Evolutionary conservation across 805 yeast genomes (phyloP), one percentile per base, ranked within the genome.

Genomic region (Saturnispora sekii): DNA sequence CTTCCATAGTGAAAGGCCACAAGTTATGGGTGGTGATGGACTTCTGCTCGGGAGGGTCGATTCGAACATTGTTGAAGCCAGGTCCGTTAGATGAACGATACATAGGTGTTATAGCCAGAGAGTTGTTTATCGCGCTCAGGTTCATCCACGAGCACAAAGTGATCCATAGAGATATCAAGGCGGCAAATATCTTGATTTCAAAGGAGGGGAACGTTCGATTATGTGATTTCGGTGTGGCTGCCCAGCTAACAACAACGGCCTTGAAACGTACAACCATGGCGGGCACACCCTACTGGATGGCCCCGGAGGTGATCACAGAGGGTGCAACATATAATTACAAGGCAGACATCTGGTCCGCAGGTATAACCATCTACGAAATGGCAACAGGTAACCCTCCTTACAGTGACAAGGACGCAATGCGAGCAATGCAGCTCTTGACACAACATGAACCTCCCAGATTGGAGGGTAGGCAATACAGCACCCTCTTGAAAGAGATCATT

Each of bases 191-290:
- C 10, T 71, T 93, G 49, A 83, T 93, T 43, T 54, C 58, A 30
- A 85, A 84, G 53, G 94, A 85, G 40, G 99, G 98, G 5, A 76
- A 74, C 43, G 95, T 94, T 4, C 86, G 85, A 57, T 72, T 93
- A 38, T 90, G 97, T 70, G 99, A 93, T 63, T 93, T 93, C 65
- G 99, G 99, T 30, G 98, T 94, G 17, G 98, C 99, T 1, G 97
- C 97, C 1, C 90, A 87, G 59, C 68, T 89, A 37, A 77, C 94
- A 2, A 73, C 89, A 32, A 74, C 81, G 33, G 77, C 79, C 15
- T 61, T 81, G 38, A 86, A 88, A 59, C 72, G 98, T 54, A 84
- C 90, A 32, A 93, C 98, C 0, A 88, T 94, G 77, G 97, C 96
- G 0, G 95, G 95, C 7, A 84, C 95, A 0, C 94, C 94, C 0